A percentile compares a stretch with the other conserved stretches of the same genome.
Evolutionary conservation across 1,284 basidiomycete genomes (phyloP).

Genomic region (Golubevia pallescens): DNA sequence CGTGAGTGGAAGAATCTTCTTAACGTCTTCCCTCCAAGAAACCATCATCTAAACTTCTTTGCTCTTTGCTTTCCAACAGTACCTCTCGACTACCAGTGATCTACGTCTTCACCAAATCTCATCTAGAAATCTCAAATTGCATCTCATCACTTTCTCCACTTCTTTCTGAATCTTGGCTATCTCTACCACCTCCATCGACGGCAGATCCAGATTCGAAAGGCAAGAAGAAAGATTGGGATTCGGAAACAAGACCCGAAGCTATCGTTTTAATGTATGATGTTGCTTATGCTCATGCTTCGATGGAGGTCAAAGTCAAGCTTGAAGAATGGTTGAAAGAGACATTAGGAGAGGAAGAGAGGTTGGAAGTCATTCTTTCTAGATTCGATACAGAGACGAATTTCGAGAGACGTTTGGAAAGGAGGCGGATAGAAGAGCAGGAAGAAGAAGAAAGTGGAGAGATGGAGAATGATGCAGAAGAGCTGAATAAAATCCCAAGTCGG

Average conservation of each 20-base stretch:
- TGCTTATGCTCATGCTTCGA: conserved; percentile 69
- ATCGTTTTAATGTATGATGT: conserved; percentile 80
- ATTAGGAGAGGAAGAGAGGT: not conserved
- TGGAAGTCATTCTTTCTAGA: not conserved
- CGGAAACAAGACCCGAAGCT: conserved; percentile 42
- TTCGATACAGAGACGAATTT: not conserved
- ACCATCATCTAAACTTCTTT: not conserved
- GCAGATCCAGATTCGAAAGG: conserved; percentile 10
- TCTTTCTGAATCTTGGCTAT: not conserved
- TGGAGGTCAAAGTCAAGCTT: conserved; percentile 7
- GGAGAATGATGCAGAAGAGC: not conserved
- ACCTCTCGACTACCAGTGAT: conserved; percentile 80
- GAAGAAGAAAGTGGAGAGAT: not conserved
- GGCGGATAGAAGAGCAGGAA: not conserved
- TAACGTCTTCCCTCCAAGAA: conserved; percentile 15
- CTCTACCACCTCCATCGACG: conserved; percentile 14
- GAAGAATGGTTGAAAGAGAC: not conserved
- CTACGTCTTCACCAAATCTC: conserved; percentile 76
- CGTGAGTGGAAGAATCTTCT: conserved; percentile 68
- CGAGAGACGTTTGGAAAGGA: not conserved
- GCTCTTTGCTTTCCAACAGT: conserved; percentile 64
- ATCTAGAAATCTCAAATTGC: conserved; percentile 51
- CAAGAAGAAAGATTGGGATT: conserved; percentile 17
- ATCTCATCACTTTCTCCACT: conserved; percentile 14
- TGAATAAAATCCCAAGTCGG: too few relatives aligned